Evolutionary conservation across 805 yeast genomes (phyloP).

Genomic region (Scheffersomyces coipomensis): DNA sequence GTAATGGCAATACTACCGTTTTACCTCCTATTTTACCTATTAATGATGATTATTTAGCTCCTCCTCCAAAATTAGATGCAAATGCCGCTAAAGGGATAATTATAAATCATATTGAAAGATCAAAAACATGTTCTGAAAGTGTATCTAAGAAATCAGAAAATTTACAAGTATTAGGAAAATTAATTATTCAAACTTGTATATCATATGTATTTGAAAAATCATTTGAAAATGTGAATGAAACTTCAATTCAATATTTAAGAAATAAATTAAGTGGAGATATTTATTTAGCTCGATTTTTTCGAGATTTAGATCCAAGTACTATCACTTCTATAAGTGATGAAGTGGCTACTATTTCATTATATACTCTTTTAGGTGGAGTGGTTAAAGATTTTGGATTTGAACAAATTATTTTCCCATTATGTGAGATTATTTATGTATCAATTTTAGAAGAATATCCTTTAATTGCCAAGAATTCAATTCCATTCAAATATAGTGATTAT

Average conservation of each 20-base stretch:
- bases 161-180: slow-evolving; percentile 56
- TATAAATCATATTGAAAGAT: slow-evolving; percentile 50
- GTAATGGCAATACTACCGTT: neutral
- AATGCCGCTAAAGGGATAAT: slow-evolving; percentile 10
- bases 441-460: slow-evolving; percentile 66
- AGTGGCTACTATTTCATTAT: slow-evolving; percentile 53
- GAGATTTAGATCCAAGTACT: slow-evolving; percentile 43
- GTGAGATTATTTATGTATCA: slow-evolving; percentile 65
- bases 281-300: slow-evolving; percentile 44
- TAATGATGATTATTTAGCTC: neutral
- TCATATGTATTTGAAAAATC: slow-evolving; percentile 64
- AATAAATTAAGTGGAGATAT: slow-evolving; percentile 42
- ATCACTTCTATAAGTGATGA: slow-evolving; percentile 39
- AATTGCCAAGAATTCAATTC: slow-evolving; percentile 40
- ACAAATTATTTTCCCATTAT: slow-evolving; percentile 56
- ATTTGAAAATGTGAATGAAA: slow-evolving; percentile 50
- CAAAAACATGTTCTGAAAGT: slow-evolving; percentile 60
- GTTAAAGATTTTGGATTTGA: slow-evolving; percentile 83
- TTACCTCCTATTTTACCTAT: slow-evolving; percentile 6
- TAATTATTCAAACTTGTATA: slow-evolving; percentile 53
- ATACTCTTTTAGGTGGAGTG: slow-evolving; percentile 64
- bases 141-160: slow-evolving; percentile 38
- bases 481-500: slow-evolving; percentile 18
- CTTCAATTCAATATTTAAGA: slow-evolving; percentile 53
- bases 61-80: neutral